Percentiles rank a stretch among this genome's conserved stretches.
Evolutionary conservation across 768 basidiomycete genomes (phyloP).

Genomic region (Podaxis rugospora): DNA sequence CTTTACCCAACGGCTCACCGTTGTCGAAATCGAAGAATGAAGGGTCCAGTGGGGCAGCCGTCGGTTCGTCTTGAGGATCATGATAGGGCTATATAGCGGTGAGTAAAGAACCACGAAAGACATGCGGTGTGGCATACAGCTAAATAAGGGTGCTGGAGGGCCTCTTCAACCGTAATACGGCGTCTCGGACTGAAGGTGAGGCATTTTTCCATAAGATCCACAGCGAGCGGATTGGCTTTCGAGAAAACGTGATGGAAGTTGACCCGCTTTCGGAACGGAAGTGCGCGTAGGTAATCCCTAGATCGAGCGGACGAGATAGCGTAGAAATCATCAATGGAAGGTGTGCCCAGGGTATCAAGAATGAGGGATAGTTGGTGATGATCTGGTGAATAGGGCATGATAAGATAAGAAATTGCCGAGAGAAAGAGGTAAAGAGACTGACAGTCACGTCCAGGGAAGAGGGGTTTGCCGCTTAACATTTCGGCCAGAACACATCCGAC

Average conservation of each 20-base stretch:
- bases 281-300: slow-evolving; percentile 83
- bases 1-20: slow-evolving; percentile 59
- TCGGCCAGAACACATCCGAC: slow-evolving; percentile 87
- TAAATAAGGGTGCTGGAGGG: slow-evolving; percentile 86
- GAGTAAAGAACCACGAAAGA: slow-evolving; percentile 2
- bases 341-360: slow-evolving; percentile 90
- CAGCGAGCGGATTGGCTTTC: slow-evolving; percentile 66
- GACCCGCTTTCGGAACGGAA: slow-evolving; percentile 82
- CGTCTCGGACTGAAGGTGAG: slow-evolving; percentile 84
- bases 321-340: slow-evolving; percentile 91
- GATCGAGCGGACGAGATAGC: slow-evolving; percentile 78
- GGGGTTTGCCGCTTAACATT: slow-evolving; percentile 86
- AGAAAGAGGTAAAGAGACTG: slow-evolving; percentile 24
- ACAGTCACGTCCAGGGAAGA: slow-evolving; percentile 97
- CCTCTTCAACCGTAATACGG: slow-evolving; percentile 84
- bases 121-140: slow-evolving; percentile 42
- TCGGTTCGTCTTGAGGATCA: slow-evolving; percentile 85
- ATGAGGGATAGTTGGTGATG: slow-evolving; percentile 93
- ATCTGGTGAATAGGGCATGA: slow-evolving; percentile 40
- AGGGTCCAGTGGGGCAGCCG: slow-evolving; percentile 69
- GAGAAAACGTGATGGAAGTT: slow-evolving; percentile 69
- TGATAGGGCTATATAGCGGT: slow-evolving; percentile 63
- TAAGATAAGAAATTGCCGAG: slow-evolving; percentile 3
- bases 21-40: slow-evolving; percentile 84
- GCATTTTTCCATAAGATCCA: slow-evolving; percentile 76